These are phyloP conservation scores for Leishmania tarentolae DNA, from an alignment of 208 protist genomes.

Conservation along the genomic window DNA sequence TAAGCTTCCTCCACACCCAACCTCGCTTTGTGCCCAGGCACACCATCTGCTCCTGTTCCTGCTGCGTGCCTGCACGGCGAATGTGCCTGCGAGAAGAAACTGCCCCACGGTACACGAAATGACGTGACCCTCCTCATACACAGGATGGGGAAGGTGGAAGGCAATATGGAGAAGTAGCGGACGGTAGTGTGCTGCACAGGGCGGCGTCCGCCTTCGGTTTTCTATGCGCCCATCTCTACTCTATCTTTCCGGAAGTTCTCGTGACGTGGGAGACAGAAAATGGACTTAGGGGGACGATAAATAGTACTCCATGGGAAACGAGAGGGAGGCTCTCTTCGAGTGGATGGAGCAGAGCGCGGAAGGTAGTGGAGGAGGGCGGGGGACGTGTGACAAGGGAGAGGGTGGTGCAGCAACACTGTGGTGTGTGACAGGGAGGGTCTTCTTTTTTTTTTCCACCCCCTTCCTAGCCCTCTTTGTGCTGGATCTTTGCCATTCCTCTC, in stretches of 20 bases:
- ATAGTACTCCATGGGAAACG: not conserved
- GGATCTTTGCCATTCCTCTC: not conserved
- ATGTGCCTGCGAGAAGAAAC: not conserved
- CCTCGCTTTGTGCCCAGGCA: not conserved
- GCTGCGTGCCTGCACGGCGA: not conserved
- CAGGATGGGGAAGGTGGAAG: not conserved
- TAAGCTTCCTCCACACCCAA: not conserved
- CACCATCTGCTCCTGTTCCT: not conserved
- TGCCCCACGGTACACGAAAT: not conserved
- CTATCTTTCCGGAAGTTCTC: not conserved
- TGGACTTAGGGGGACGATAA: not conserved
- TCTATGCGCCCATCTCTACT: not conserved
- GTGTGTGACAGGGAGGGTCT: not conserved
- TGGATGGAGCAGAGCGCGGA: not conserved
- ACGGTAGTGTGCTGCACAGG: not conserved
- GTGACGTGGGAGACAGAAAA: not conserved
- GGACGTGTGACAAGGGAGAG: not conserved
- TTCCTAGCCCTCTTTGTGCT: not conserved
- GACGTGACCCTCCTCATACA: not conserved
- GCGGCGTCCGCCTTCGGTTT: not conserved
- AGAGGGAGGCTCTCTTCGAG: not conserved
- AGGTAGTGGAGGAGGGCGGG: not conserved
- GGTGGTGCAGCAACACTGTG: not conserved
- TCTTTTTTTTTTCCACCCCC: not conserved
- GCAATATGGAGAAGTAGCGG: not conserved